A percentile compares a stretch with the other conserved stretches of the same genome.
Evolutionary conservation across 2,329 filamentous ascomycete genomes (phyloP).

Genomic region (Ampelomyces quisqualis): DNA sequence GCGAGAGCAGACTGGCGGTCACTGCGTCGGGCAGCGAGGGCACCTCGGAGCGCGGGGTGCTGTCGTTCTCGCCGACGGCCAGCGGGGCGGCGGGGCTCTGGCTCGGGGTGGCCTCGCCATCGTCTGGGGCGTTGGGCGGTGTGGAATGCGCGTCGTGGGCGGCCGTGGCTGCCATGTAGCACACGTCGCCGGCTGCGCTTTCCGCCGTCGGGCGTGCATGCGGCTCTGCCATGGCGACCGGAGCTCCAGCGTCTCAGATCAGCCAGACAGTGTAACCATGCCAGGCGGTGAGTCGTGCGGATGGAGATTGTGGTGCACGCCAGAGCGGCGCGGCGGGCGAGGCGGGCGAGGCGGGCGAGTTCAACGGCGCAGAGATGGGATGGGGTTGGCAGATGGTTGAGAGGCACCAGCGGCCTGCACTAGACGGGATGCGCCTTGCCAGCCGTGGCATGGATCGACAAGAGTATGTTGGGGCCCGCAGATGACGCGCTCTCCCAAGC

Average conservation of each 20-base stretch:
- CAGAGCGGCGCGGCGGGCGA: not conserved
- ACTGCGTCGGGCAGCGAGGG: constrained; percentile 35
- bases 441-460: constrained; percentile 15
- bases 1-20: constrained; percentile 21
- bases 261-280: constrained; percentile 37
- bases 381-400: constrained; percentile 12
- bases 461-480: constrained; percentile 15
- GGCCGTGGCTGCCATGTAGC: constrained; percentile 23
- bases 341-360: not conserved
- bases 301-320: constrained; percentile 11
- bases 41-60: constrained; percentile 46
- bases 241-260: constrained; percentile 30
- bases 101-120: constrained; percentile 12
- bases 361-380: constrained; percentile 2
- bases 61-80: constrained; percentile 35
- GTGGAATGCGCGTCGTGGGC: constrained; percentile 10
- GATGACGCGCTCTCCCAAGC: constrained; percentile 17
- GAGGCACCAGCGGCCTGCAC: constrained; percentile 17
- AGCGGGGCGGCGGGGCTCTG: constrained; percentile 6
- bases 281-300: constrained; percentile 18
- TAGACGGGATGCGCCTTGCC: too few species aligned
- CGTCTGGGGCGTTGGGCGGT: constrained; percentile 6
- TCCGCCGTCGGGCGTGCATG: constrained; percentile 27
- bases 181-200: constrained; percentile 21
- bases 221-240: constrained; percentile 34